These are phyloP conservation scores for Lentinus tigrinus DNA, from an alignment of 768 basidiomycete genomes.

Conservation along the genomic window DNA sequence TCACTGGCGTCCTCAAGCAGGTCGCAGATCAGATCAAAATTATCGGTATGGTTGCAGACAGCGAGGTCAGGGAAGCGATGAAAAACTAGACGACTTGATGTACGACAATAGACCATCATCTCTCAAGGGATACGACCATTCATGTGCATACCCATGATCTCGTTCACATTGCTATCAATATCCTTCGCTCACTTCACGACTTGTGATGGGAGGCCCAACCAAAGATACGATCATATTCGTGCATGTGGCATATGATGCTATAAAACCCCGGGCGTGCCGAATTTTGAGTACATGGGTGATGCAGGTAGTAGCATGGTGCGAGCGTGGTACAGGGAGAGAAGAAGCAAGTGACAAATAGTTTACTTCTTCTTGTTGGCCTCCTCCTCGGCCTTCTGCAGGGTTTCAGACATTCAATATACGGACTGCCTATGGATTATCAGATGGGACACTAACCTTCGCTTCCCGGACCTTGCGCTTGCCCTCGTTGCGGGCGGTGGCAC, in stretches of 20 bases:
- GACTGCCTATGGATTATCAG: not conserved
- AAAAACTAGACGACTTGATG: constrained; percentile 26
- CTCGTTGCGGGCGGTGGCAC: constrained; percentile 80
- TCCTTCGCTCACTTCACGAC: not conserved
- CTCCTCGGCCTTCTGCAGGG: constrained; percentile 79
- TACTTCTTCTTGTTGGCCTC: constrained; percentile 92
- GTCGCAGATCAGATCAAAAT: constrained; percentile 90
- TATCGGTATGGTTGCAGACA: constrained; percentile 77
- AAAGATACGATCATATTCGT: constrained; percentile 23
- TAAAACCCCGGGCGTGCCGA: constrained; percentile 29
- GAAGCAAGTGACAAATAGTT: constrained; percentile 27
- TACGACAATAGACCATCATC: not conserved
- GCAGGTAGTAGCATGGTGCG: constrained; percentile 27
- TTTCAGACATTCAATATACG: constrained; percentile 17
- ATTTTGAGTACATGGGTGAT: constrained; percentile 37
- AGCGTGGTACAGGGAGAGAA: constrained; percentile 15
- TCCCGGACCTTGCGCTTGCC: constrained; percentile 85
- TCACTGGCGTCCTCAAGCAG: constrained; percentile 73
- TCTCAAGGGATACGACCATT: not conserved
- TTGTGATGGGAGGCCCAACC: constrained; percentile 4
- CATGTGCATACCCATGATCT: too few relatives aligned
- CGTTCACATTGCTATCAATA: not conserved
- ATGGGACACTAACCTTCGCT: constrained; percentile 63
- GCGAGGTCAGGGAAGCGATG: constrained; percentile 66
- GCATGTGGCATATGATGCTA: constrained; percentile 36